Evolutionary conservation across 805 yeast species (phyloP), one percentile per base, ranked within the genome.

Genomic region (Candida endomychidarum): DNA sequence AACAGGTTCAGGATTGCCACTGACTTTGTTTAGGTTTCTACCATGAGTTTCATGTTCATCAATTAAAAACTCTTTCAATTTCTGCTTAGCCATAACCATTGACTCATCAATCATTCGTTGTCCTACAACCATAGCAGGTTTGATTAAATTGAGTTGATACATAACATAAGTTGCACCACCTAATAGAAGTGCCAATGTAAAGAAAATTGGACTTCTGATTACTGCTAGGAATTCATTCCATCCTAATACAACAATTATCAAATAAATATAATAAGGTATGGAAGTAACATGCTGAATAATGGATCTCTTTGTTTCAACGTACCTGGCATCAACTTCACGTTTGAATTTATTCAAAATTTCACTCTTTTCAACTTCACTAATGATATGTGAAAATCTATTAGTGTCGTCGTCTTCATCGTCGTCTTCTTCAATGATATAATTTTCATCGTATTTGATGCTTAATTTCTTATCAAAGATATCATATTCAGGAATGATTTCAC

Each of bases 221-320:
- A 93, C 78, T 8, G 93, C 83, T 84, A 89, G 77, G 50, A 93
- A 83, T 69, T 93, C 97, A 60, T 90, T 90, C 96, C 96, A 93
- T 8, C 99, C 99, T 16, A 93, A 68, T 3, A 86, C 80, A 2
- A 84, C 60, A 17, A 93, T 65, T 10, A 91, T 55, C 8, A 79
- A 64, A 63, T 87, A 89, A 42, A 93, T 78, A 69, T 83, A 93
- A 48, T 80, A 69, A 3, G 99, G 99, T 42, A 93, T 83, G 43
- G 83, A 81, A 0, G 96, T 79, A 9, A 80, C 76, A 34, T 83
- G 81, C 46, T 81, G 83, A 34, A 89, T 75, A 38, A 86, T 80
- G 2, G 96, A 85, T 49, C 97, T 78, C 60, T 86, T 90, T 14
- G 97, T 89, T 54, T 90, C 97, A 34, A 91, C 70, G 46, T 80